Base-by-base conservation (phyloP, 768 basidiomycete species). In the Panellus pusillus region DNA sequence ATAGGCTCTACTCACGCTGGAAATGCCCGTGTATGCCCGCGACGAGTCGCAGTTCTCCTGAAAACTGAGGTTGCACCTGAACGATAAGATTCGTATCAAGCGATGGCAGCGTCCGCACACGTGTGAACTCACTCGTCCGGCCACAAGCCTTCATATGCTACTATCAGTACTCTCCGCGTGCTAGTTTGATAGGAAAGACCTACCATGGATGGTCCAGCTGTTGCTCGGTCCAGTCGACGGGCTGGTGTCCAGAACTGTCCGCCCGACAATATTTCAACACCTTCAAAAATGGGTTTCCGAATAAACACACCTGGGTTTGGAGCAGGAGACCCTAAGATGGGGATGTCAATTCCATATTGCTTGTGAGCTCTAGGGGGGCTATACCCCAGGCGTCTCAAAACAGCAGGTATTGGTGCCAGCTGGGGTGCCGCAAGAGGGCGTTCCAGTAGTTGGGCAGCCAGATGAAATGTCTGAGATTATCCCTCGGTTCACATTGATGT, bases 161-260 rank as follows among this genome's bases (percentile, higher is more conserved):
- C 28, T 35, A 24, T 36, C 37, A 47, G 29, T 13, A 6, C 13
- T 12, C 3, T n/a, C 9, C 8, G 31, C 18, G 11, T 19, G n/a
- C 7, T 11, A 15, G 6, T 2, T 39, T 18, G 11, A 37, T 29
- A 11, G 13, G 7, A 27, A n/a, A 37, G 14, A 15, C 55, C 19
- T n/a, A 57, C 55, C 55, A 20, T 57, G 80, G 48, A 81, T 78
- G 1, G 79, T 82, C 79, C 81, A 83, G 59, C 74, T 76, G 60
- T 79, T 52, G 9, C 60, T 64, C 9, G 81, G 81, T 9, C 81
- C 80, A 13, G 72, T 74, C 5, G 69, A 45, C 0, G 77, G 72
- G 17, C 73, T 50, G 0, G 76, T 78, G 55, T 82, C 79, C 81
- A 83, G 65, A 82, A 79, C 74, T 79, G 19, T 6, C 24, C 24